A percentile compares a stretch with the other conserved stretches of the same genome.
phyloP scores from a whole-genome alignment of 768 basidiomycete genomes.

The Kondoa subrosea region DNA sequence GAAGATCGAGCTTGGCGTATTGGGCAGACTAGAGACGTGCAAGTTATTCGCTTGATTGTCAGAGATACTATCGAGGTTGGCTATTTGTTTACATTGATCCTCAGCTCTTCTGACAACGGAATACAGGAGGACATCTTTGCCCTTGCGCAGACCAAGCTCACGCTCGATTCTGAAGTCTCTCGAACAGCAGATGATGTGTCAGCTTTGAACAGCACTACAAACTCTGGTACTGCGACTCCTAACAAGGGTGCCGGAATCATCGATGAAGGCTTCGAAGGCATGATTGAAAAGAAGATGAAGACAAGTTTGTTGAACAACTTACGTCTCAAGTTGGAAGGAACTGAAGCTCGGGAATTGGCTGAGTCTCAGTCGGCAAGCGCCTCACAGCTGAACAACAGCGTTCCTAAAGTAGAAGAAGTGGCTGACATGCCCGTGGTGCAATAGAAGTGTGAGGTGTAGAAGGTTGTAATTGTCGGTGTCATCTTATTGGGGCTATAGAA shows the following conservation, averaged over 20 bases:
- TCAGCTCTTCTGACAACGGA: constrained; percentile 2
- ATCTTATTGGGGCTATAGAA: too few relatives aligned
- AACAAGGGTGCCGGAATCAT: constrained; percentile 32
- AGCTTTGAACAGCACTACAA: background rate
- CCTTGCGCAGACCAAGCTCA: constrained; percentile 75
- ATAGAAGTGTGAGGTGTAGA: background rate
- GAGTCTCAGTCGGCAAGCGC: background rate
- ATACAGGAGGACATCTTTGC: constrained; percentile 70
- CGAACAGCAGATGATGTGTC: background rate
- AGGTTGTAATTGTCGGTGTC: too few relatives aligned
- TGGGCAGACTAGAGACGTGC: constrained; percentile 82
- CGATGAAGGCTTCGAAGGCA: constrained; percentile 41
- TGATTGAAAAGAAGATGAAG: constrained; percentile 65
- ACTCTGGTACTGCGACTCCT: constrained; percentile 10
- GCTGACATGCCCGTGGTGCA: background rate
- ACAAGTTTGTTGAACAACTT: constrained; percentile 68
- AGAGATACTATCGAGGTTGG: constrained; percentile 63
- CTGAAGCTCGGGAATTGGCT: constrained; percentile 1
- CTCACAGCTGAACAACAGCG: background rate
- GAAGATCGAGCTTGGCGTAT: constrained; percentile 96
- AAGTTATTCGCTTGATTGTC: constrained; percentile 83
- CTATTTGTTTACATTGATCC: constrained; percentile 3
- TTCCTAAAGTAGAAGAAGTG: background rate
- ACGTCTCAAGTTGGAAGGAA: constrained; percentile 21
- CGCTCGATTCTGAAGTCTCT: constrained; percentile 71